phyloP scores from a whole-genome alignment of 106 monocot genomes.

The Allium cepa region DNA sequence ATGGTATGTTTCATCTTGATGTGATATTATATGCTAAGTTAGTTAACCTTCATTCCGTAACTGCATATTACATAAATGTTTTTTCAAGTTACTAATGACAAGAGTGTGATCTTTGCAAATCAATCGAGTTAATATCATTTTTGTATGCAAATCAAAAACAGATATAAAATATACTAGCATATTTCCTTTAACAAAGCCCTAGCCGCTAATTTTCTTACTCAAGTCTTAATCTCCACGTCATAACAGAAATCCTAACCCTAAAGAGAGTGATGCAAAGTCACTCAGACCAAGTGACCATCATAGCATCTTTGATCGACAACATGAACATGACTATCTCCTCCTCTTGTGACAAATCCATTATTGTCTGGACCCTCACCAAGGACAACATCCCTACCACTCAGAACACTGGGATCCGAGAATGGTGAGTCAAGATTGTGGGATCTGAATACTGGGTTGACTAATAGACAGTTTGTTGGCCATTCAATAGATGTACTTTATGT shows the following conservation, averaged over 20 bases:
- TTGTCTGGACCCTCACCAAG: conserved; percentile 32
- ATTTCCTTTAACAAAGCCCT: neutral
- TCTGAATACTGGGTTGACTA: conserved; percentile 15
- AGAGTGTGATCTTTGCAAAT: too few relatives aligned
- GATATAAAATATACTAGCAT: too few relatives aligned
- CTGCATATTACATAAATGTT: too few relatives aligned
- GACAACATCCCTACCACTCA: neutral
- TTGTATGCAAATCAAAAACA: too few relatives aligned
- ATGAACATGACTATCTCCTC: conserved; percentile 41
- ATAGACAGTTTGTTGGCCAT: conserved; percentile 15
- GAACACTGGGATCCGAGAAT: conserved; percentile 14
- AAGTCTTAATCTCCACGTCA: neutral
- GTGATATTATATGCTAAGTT: too few relatives aligned
- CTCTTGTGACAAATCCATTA: conserved; percentile 50
- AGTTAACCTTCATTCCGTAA: too few relatives aligned
- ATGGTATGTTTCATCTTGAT: too few relatives aligned
- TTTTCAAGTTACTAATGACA: too few relatives aligned
- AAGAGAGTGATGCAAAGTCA: conserved; percentile 31
- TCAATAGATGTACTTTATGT: conserved; percentile 20
- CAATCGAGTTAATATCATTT: too few relatives aligned
- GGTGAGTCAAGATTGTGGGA: conserved; percentile 22
- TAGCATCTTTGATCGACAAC: conserved; percentile 37
- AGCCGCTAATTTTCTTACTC: neutral
- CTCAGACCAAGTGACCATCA: conserved; percentile 31
- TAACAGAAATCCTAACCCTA: conserved; percentile 27